Base-by-base conservation (phyloP, 768 basidiomycete genomes). In the Suillus brevipes region DNA sequence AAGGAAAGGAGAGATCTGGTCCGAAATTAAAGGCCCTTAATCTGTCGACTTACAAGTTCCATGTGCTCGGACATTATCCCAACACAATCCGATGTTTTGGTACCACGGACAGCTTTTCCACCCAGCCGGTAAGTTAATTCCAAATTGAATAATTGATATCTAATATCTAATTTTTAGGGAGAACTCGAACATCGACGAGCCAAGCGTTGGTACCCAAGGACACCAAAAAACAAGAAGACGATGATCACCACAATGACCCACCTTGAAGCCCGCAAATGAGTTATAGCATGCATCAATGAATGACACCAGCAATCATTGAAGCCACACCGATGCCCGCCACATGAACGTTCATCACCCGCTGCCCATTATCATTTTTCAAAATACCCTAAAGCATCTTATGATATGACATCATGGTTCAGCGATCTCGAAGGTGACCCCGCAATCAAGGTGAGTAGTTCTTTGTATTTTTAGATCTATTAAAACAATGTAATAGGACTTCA, bases 71-170 rank as follows among this genome's bases (percentile, higher is more conserved):
- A 2, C 66, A 72, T 16, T 47, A 47, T 47, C 45, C 45, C 23
- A 47, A 47, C n/a, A 59, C 45, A n/a, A 47, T 47, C 28, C 28
- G 37, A 0, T 2, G 3, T 0, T 77, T 70, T 61, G 78, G 82
- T 0, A 78, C 77, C 0, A 77, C 76, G 2, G 78, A 82, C 47
- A 69, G 65, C 1, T 82, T 77, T 65, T 75, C 78, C 0, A 82
- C 79, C 0, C 74, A 79, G 53, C 49, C 60, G 1, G 80, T 81
- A 53, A 16, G 71, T 64, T 16, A n/a, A 45, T 14, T 8, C 34
- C 12, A 42, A 60, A 42, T 28, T 18, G n/a, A 23, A 25, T 12
- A 6, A 6, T 60, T 2, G 4, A 14, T 18, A 28, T 60, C 59
- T 60, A 13, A 64, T 12, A 59, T 38, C 18, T 52, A 36, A 36